Evolutionary conservation across 352 stramenopile genomes (phyloP), one percentile per base, ranked within the genome.

Genomic region (Plasmopara muralis): DNA sequence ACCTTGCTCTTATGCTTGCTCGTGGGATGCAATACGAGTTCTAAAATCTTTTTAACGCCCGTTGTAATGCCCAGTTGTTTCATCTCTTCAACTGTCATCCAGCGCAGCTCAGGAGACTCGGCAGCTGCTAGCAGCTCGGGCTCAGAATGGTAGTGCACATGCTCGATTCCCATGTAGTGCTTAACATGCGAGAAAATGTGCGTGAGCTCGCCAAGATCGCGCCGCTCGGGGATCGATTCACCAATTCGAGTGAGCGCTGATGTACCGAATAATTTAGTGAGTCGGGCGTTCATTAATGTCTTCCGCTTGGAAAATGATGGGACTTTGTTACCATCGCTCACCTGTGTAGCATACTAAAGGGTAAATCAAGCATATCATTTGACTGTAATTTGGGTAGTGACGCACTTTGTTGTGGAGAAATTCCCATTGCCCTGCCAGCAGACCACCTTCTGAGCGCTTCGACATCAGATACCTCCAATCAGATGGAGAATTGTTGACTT

Each of bases 171-270:
- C 86, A 96, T 96, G 66, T 93, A 72, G 35, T 96, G 86, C 68
- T 90, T 92, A 10, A 95, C 72, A 40, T 96, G 86, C 7, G 86
- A 96, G 55, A 96, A 96, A n/a, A 96, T 73, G 62, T 96, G 86
- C 10, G 75, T 72, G 31, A 95, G 68, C 9, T 89, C 72, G 33
- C 82, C 80, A 2, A 89, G 38, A 40, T 94, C 79, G 38, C 63
- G 55, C 9, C 81, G 75, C 33, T 78, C 35, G 20, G 57, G 28
- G 1, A 51, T 62, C 9, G 43, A 56, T 35, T 74, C 68, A 18
- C 48, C 47, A 0, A 64, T 45, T 16, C 20, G 38, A 53, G 40
- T 28, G 9, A 79, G 20, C 0, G 50, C 51, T n/a, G 35, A 28
- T 25, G 64, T 62, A 29, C 53, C 59, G 5, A 89, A 60, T 6